These are phyloP conservation scores for Thermochaetoides thermophila DNA, from an alignment of 495 filamentous ascomycete genomes.

Conservation along the genomic window DNA sequence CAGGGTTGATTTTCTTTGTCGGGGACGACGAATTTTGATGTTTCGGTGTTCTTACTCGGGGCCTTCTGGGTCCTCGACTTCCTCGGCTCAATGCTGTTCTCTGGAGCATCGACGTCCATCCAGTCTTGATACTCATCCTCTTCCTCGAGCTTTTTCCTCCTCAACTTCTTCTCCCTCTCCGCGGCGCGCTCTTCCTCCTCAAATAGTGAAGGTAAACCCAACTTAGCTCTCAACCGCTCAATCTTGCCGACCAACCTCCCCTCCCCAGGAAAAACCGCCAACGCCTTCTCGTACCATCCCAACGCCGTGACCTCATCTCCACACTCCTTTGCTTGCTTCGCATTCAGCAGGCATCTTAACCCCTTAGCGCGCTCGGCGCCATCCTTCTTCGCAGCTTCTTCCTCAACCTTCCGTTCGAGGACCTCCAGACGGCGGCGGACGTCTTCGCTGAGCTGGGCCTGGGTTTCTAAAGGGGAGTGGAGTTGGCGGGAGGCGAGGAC, in stretches of 20 bases:
- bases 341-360: conserved; percentile 72
- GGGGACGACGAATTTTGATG: too few species aligned
- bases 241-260: conserved; percentile 71
- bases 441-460: conserved; percentile 52
- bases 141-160: conserved; percentile 10
- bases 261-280: conserved; percentile 77
- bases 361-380: conserved; percentile 64
- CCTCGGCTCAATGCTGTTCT: conserved; percentile 20
- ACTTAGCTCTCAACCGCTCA: conserved; percentile 44
- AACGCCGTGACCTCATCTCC: conserved; percentile 68
- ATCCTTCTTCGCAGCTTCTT: not conserved
- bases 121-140: conserved; percentile 20
- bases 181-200: too few species aligned
- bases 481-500: conserved; percentile 52
- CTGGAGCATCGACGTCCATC: conserved; percentile 33
- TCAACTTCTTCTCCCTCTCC: conserved; percentile 1
- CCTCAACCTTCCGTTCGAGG: conserved; percentile 70
- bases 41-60: conserved; percentile 21
- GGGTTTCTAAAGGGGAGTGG: conserved; percentile 6
- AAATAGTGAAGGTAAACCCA: too few species aligned
- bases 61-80: conserved; percentile 15
- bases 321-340: conserved; percentile 72
- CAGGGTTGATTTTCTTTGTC: too few species aligned
- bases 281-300: conserved; percentile 72
- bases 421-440: conserved; percentile 68